phyloP scores from a whole-genome alignment of 768 basidiomycete genomes.

The Tricholoma terreum region DNA sequence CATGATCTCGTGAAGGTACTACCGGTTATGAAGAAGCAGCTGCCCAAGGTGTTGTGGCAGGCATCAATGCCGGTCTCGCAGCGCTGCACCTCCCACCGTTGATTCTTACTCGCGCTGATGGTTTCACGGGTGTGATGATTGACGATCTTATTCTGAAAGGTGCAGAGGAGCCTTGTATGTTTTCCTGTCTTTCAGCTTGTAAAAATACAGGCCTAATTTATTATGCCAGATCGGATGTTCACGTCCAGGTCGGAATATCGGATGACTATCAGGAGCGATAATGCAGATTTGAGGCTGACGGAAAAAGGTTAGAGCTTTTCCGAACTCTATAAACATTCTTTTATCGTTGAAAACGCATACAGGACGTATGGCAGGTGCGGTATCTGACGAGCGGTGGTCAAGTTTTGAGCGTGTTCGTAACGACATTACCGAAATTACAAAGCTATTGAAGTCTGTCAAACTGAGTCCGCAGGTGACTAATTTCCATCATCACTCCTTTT shows the following conservation, averaged over 20 bases:
- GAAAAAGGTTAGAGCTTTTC: constrained; percentile 51
- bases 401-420: constrained; percentile 31
- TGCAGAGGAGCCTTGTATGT: constrained; percentile 85
- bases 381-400: constrained; percentile 46
- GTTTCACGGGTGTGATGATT: constrained; percentile 87
- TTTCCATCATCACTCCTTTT: neutral
- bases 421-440: constrained; percentile 33
- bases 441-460: constrained; percentile 31
- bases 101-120: constrained; percentile 76
- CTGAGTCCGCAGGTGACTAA: constrained; percentile 42
- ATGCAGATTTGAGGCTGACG: constrained; percentile 82
- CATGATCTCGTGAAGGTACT: constrained; percentile 47
- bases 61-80: constrained; percentile 80
- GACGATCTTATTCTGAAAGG: constrained; percentile 89
- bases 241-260: constrained; percentile 89
- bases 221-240: constrained; percentile 79
- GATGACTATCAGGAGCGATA: constrained; percentile 84
- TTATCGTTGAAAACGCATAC: neutral
- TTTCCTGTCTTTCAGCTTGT: neutral
- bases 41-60: constrained; percentile 85
- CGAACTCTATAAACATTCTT: neutral
- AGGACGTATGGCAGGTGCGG: constrained; percentile 43
- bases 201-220: neutral
- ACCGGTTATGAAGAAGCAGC: constrained; percentile 96
- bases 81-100: constrained; percentile 56